Base-by-base conservation (phyloP, 371 early-diverging fungal genomes). In the Apophysomyces sp. region DNA sequence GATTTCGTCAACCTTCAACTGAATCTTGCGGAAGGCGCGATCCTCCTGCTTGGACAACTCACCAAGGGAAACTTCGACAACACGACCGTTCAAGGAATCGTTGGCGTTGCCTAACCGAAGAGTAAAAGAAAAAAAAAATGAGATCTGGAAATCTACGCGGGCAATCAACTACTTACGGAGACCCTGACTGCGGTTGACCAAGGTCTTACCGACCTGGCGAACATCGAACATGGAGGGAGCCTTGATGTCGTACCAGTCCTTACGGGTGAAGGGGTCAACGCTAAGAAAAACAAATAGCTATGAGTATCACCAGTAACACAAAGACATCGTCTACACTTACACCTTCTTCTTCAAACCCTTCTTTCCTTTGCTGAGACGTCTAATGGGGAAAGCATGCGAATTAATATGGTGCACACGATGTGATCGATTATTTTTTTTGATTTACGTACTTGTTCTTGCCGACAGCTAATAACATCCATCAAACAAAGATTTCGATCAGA, bases 241-340 rank as follows among this genome's bases (percentile, higher is more conserved):
- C 86, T 96, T 95, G 90, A 99, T 89, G 80, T 98, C 98, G 79
- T 97, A 99, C 99, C 99, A 98, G 83, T 99, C 99, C 91, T 99
- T 99, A 75, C 98, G 94, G 88, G 93, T 87, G 91, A 93, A 95
- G 83, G 96, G 95, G 81, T 95, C 96, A 72, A 94, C 88, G 74
- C 91, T 92, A 72, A 13, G 63, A 24, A 51, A 30, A 28, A n/a
- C n/a, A 16, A 4, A 18, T 44, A 58, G 53, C 30, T 37, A 32
- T 49, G 13, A 13, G 13, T 9, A 7, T 6, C 16, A 31, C 8
- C 13, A 39, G 24, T 53, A 27, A 51, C 51, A 26, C 44, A 21
- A 54, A 29, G 57, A 53, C 28, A 51, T 11, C 34, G 13, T 36
- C 24, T 37, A 11, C 59, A 93, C 93, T 87, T 91, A 93, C 93